Conservation (phyloP, 2,329 filamentous ascomycete genomes). For the Ceratocystis variospora region DNA sequence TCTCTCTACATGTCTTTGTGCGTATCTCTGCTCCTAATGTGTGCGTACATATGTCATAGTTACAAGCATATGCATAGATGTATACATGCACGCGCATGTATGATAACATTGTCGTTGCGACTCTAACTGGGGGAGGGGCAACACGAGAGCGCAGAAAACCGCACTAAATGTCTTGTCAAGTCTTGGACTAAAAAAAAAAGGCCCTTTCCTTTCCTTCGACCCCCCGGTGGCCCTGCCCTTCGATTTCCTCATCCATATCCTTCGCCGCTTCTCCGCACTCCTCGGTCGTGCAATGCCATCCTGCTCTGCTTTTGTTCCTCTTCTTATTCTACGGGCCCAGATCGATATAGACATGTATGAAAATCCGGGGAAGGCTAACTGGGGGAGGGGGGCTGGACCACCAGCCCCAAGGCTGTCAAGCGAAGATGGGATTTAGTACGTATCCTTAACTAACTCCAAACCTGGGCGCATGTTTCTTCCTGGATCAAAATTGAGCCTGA, state of each 20-base stretch:
- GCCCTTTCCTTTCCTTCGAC: neutral
- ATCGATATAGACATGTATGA: conserved; percentile 4
- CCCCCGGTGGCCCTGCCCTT: neutral
- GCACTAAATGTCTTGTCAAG: neutral
- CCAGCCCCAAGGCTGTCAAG: neutral
- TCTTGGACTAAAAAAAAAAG: neutral
- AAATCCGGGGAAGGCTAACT: conserved; percentile 10
- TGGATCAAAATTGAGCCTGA: conserved; percentile 1
- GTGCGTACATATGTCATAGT: neutral
- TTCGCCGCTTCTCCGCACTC: neutral
- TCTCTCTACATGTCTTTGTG: neutral
- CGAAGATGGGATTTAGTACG: neutral
- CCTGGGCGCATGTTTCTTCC: neutral
- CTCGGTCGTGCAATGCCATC: neutral
- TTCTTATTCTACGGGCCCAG: neutral
- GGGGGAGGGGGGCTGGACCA: neutral
- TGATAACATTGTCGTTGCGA: neutral
- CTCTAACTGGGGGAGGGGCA: neutral
- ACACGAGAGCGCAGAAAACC: neutral
- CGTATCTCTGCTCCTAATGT: neutral
- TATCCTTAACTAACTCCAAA: neutral
- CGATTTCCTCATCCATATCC: neutral
- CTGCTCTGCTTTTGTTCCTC: neutral
- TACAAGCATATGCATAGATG: neutral
- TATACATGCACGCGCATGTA: neutral